Percentiles rank a stretch among this genome's conserved stretches.
These are phyloP conservation scores for Apium graveolens DNA, from an alignment of 129 eudicot genomes.

Conservation along the genomic window DNA sequence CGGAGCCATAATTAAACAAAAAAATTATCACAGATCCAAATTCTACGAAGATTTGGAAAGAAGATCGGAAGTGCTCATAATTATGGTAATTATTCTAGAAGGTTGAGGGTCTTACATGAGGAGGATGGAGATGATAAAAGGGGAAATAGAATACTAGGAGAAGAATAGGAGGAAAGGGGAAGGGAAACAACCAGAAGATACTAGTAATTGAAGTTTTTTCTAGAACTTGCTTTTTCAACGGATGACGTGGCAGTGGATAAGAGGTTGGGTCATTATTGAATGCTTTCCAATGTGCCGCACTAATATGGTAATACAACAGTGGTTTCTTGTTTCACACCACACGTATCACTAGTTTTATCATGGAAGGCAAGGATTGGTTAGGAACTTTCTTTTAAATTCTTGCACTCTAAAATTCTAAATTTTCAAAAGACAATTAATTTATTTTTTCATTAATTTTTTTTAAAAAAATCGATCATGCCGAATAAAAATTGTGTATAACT, in stretches of 20 bases:
- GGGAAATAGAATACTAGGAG: slow-evolving; percentile 9
- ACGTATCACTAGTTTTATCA: too few relatives aligned
- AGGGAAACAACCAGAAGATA: slow-evolving; percentile 44
- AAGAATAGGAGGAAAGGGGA: background rate
- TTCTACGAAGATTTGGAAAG: slow-evolving; percentile 14
- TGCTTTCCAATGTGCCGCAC: background rate
- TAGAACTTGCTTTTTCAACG: slow-evolving; percentile 31
- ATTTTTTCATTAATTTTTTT: too few relatives aligned
- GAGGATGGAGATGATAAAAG: background rate
- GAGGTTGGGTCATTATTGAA: background rate
- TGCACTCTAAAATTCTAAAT: too few relatives aligned
- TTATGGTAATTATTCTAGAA: slow-evolving; percentile 51
- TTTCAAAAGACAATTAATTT: too few relatives aligned
- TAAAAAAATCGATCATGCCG: too few relatives aligned
- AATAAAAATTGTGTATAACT: too few relatives aligned
- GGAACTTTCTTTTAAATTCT: too few relatives aligned
- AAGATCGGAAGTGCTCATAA: slow-evolving; percentile 1
- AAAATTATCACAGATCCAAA: background rate
- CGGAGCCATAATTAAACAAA: slow-evolving; percentile 30
- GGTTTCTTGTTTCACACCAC: background rate
- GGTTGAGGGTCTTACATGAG: slow-evolving; percentile 15
- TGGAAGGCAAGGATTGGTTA: too few relatives aligned
- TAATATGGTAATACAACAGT: background rate
- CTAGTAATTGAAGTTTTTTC: slow-evolving; percentile 26
- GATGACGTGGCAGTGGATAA: slow-evolving; percentile 16